Conservation (phyloP, 768 basidiomycete species). For the Leucogyrophana mollusca region DNA sequence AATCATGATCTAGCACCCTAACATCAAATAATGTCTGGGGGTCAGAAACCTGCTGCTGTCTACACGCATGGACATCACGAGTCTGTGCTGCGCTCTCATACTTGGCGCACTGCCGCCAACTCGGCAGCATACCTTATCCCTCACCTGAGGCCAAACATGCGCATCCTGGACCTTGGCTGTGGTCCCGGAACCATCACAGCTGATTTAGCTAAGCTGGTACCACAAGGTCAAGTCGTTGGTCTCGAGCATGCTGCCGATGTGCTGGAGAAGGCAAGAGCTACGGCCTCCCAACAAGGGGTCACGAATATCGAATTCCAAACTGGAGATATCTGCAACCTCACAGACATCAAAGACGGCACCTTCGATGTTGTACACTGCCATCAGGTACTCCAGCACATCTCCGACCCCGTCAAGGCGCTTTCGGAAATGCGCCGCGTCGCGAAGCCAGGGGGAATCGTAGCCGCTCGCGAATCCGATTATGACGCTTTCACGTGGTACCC, state of each 20-base stretch:
- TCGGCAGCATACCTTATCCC: conserved; percentile 41
- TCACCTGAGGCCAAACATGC: conserved; percentile 34
- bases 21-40: no score
- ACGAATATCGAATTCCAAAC: conserved; percentile 35
- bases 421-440: conserved; percentile 45
- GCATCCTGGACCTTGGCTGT: conserved; percentile 51
- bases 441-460: conserved; percentile 45
- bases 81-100: conserved; percentile 37
- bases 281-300: conserved; percentile 21
- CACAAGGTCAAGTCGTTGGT: conserved; percentile 41
- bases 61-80: conserved; percentile 29
- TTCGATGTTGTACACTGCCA: conserved; percentile 48
- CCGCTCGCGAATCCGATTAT: conserved; percentile 42
- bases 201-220: conserved; percentile 41
- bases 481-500: conserved; percentile 31
- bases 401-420: conserved; percentile 36
- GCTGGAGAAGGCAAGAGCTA: conserved; percentile 30
- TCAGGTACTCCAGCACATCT: conserved; percentile 46
- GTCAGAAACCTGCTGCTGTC: neutral
- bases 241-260: conserved; percentile 37
- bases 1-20: no score
- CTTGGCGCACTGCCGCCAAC: conserved; percentile 38
- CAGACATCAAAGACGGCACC: conserved; percentile 33
- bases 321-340: conserved; percentile 35
- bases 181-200: conserved; percentile 52